Base-by-base conservation (phyloP, 2,329 filamentous ascomycete species). In the Microsporum ferrugineum region DNA sequence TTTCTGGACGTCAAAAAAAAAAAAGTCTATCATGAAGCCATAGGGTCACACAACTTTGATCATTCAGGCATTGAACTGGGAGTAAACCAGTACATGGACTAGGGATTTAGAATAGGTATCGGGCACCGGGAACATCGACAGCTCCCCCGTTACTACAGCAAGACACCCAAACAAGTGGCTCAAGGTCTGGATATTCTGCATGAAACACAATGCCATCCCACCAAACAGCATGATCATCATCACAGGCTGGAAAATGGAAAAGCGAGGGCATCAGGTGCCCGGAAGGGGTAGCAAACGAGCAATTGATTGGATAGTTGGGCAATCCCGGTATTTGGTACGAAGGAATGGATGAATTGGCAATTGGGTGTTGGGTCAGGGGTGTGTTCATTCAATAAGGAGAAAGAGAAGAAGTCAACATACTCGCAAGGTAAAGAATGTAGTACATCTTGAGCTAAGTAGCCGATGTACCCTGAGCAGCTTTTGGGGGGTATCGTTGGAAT, bases 391-490 rank as follows among this genome's bases (percentile, higher is more conserved):
- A 6, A 56, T 47, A 61, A 38, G 39, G 61, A 29, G 56, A 33
- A 57, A 55, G 64, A 49, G 60, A 56, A 58, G 64, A 67, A 65
- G 63, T 68, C 57, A 67, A 87, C 85, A 83, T 85, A 88, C 86
- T 88, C 72, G 87, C 84, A 66, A 88, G 79, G 72, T 88, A 88
- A 69, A 88, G 84, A 64, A 79, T 77, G 71, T 79, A 79, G 68
- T 76, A 77, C 75, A 77, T 77, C 63, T 68, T 67, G 65, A 64
- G 23, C 55, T 51, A 58, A 41, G 29, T 33, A 58, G 38, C 57
- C 57, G 29, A 41, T 27, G 29, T 29, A 45, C 66, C 55, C 33
- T 57, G 17, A 23, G 1, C 17, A 23, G 17, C 17, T 23, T 23
- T 23, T 23, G 17, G 17, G 17, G 55, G 38, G 65, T 71, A 67